A percentile compares a stretch with the other conserved stretches of the same genome.
These are phyloP conservation scores for Halophytophthora polymorphica DNA, from an alignment of 352 stramenopile species.

Conservation along the genomic window DNA sequence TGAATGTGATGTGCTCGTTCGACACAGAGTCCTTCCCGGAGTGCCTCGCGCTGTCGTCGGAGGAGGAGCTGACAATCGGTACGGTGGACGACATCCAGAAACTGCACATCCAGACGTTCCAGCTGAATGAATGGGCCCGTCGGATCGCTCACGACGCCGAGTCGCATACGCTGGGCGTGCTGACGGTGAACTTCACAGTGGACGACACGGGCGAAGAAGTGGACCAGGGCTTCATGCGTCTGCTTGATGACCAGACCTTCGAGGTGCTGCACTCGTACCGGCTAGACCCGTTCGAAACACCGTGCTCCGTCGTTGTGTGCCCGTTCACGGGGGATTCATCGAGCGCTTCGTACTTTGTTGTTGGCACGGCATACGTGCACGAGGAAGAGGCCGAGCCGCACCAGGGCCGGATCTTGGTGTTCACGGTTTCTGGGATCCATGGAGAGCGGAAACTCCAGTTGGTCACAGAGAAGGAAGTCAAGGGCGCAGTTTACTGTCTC, in stretches of 20 bases:
- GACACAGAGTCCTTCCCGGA: constrained; percentile 91
- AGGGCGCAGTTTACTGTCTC: constrained; percentile 94
- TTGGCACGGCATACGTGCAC: constrained; percentile 91
- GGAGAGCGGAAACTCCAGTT: constrained; percentile 86
- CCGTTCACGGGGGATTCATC: constrained; percentile 77
- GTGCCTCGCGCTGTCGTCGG: constrained; percentile 94
- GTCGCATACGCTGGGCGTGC: constrained; percentile 79
- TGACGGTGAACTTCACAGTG: constrained; percentile 78
- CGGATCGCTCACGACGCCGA: constrained; percentile 86
- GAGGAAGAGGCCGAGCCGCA: constrained; percentile 95
- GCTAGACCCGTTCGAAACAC: constrained; percentile 86
- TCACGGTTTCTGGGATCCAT: constrained; percentile 78
- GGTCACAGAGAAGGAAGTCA: constrained; percentile 91
- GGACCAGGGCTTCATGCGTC: constrained; percentile 89
- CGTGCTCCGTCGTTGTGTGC: constrained; percentile 79
- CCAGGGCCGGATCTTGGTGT: constrained; percentile 93
- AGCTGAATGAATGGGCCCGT: constrained; percentile 91
- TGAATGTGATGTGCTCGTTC: constrained; percentile 93
- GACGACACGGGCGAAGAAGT: constrained; percentile 84
- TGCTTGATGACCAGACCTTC: constrained; percentile 97
- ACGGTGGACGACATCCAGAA: constrained; percentile 99
- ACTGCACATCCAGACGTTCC: constrained; percentile 97
- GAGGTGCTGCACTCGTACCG: constrained; percentile 88
- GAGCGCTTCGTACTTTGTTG: constrained; percentile 76
- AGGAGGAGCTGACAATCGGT: constrained; percentile 94